A percentile compares a stretch with the other conserved stretches of the same genome.
Conservation (phyloP, 169 alveolate species). For the Plasmodium sp. region DNA sequence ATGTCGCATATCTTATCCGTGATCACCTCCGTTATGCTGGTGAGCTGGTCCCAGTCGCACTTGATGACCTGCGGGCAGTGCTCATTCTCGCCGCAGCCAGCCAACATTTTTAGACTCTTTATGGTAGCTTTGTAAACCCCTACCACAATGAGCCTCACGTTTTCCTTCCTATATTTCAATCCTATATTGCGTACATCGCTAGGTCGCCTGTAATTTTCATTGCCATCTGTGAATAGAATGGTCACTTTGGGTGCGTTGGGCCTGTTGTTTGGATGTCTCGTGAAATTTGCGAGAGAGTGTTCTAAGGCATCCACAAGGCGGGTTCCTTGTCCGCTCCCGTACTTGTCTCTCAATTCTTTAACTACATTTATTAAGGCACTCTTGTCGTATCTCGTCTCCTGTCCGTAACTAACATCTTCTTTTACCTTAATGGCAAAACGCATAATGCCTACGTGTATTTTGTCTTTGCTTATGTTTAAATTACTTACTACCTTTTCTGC, state of each 20-base stretch:
- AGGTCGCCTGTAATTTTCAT: constrained; percentile 13
- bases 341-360: constrained; percentile 14
- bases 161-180: constrained; percentile 34
- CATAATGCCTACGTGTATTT: constrained; percentile 59
- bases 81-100: constrained; percentile 27
- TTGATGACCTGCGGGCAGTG: constrained; percentile 39
- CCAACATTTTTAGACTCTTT: constrained; percentile 19
- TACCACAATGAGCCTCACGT: constrained; percentile 36
- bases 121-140: constrained; percentile 49
- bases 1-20: constrained; percentile 61
- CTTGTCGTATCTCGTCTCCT: constrained; percentile 43
- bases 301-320: constrained; percentile 36
- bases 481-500: constrained; percentile 36
- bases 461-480: constrained; percentile 39
- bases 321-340: constrained; percentile 33
- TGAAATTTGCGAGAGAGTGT: constrained; percentile 19
- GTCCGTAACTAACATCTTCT: constrained; percentile 45
- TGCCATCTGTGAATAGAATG: constrained; percentile 54
- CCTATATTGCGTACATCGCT: constrained; percentile 31
- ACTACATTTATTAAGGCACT: constrained; percentile 28
- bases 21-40: constrained; percentile 31
- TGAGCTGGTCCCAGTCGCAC: constrained; percentile 28
- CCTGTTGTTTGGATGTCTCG: constrained; percentile 59
- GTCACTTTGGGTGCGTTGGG: constrained; percentile 52
- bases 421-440: constrained; percentile 13